phyloP scores from a whole-genome alignment of 345 rosid genomes.

The Eucalyptus brandiana region DNA sequence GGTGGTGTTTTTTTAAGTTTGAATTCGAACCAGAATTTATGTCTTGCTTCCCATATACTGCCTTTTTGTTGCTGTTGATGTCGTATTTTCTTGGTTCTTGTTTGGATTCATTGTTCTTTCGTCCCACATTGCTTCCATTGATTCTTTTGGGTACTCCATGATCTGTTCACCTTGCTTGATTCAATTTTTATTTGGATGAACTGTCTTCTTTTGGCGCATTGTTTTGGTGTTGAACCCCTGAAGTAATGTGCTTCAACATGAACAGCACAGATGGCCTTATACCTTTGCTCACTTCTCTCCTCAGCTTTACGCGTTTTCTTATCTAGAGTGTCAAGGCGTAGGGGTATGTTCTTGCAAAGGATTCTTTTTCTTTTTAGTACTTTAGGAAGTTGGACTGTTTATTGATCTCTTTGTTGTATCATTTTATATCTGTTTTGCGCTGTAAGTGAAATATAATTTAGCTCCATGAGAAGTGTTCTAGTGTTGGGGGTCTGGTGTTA shows the following conservation, averaged over 20 bases:
- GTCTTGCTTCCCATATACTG: not conserved
- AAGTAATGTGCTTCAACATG: not conserved
- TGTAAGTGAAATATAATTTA: not conserved
- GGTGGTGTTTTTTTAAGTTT: not conserved
- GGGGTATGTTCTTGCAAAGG: not conserved
- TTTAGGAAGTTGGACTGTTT: not conserved
- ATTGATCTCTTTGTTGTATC: not conserved
- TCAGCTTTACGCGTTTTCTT: not conserved
- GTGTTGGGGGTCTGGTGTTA: not conserved
- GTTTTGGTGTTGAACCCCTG: not conserved
- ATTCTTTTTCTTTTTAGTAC: not conserved
- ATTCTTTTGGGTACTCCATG: not conserved
- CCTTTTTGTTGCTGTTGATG: not conserved
- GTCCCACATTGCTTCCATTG: not conserved
- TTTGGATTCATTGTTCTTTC: not conserved
- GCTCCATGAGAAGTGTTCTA: not conserved
- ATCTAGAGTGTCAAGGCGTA: not conserved
- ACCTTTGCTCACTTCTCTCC: not conserved
- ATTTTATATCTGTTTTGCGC: not conserved
- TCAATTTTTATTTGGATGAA: not conserved
- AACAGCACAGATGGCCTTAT: not conserved
- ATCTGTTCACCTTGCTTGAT: not conserved
- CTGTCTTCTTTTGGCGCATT: not conserved
- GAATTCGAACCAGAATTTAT: not conserved
- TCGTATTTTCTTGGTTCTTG: not conserved